phyloP scores from a whole-genome alignment of 352 stramenopile genomes.

The Phytophthora colocasiae region DNA sequence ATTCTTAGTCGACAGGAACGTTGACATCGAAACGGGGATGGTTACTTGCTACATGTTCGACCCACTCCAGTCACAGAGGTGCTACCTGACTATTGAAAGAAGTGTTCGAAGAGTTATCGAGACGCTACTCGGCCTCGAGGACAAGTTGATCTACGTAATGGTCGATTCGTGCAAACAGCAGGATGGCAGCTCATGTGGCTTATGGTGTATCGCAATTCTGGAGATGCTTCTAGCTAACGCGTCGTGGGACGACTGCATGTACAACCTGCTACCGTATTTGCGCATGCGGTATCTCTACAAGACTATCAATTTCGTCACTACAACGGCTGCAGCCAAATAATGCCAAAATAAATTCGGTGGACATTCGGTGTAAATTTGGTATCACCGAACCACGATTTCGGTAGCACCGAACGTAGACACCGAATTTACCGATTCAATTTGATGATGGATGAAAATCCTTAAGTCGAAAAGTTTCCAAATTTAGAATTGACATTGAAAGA shows the following conservation, averaged over 20 bases:
- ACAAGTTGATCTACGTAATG: background rate
- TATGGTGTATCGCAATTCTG: conserved; percentile 8
- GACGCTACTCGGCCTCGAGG: background rate
- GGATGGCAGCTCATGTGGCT: conserved; percentile 9
- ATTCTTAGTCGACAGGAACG: background rate
- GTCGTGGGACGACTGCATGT: conserved; percentile 3
- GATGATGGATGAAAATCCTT: no score
- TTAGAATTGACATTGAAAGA: no score
- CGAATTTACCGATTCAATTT: no score
- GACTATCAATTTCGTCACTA: no score
- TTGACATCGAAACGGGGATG: no score
- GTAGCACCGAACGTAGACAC: no score
- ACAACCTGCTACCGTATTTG: conserved; percentile 2
- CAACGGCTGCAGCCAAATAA: no score
- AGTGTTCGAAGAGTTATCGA: conserved; percentile 10
- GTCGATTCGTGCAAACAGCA: conserved; percentile 12
- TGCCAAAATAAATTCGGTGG: no score
- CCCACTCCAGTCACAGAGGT: background rate
- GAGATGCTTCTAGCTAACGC: background rate
- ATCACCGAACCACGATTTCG: no score
- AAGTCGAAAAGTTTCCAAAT: no score
- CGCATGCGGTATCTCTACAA: no score
- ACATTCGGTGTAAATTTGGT: no score
- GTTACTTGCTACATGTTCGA: conserved; percentile 1
- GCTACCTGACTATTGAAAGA: background rate